Percentiles rank a stretch among this genome's conserved stretches.
These are phyloP conservation scores for Aspergillus ellipticus DNA, from an alignment of 495 filamentous ascomycete species.

Conservation along the genomic window DNA sequence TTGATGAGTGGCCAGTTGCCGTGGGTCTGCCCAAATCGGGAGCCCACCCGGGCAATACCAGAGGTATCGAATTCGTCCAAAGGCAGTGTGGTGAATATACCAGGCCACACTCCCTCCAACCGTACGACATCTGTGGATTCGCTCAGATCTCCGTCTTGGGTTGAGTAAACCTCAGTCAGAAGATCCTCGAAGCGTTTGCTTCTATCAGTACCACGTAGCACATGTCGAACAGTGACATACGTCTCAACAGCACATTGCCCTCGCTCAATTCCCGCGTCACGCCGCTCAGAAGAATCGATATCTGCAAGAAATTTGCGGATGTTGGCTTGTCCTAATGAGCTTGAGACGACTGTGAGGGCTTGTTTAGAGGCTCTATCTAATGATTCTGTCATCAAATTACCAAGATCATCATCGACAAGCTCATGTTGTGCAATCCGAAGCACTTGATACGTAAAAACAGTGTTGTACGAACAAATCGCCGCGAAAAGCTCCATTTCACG, in stretches of 20 bases:
- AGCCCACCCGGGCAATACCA: slow-evolving; percentile 58
- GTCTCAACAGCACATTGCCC: slow-evolving; percentile 56
- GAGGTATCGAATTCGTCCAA: slow-evolving; percentile 68
- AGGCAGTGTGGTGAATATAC: slow-evolving; percentile 71
- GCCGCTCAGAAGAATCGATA: slow-evolving; percentile 47
- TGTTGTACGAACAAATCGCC: slow-evolving; percentile 30
- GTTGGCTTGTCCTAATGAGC: slow-evolving; percentile 38
- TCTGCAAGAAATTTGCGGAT: slow-evolving; percentile 62
- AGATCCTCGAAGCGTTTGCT: slow-evolving; percentile 39
- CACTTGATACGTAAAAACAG: slow-evolving; percentile 40
- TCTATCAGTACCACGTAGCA: slow-evolving; percentile 46
- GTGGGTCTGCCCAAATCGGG: slow-evolving; percentile 46
- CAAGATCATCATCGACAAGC: slow-evolving; percentile 24
- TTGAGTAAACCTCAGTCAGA: slow-evolving; percentile 48
- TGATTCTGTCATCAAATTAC: slow-evolving; percentile 23
- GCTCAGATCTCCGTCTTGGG: slow-evolving; percentile 1
- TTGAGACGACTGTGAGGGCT: slow-evolving; percentile 37
- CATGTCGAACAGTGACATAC: slow-evolving; percentile 63
- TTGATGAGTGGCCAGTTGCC: slow-evolving; percentile 77
- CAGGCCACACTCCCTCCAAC: slow-evolving; percentile 70
- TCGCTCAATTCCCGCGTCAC: slow-evolving; percentile 64
- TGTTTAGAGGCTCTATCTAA: slow-evolving; percentile 30
- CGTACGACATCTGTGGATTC: slow-evolving; percentile 43
- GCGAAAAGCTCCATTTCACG: slow-evolving; percentile 17
- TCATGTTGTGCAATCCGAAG: slow-evolving; percentile 39